Evolutionary conservation across 371 early-diverging fungal genomes (phyloP).

Genomic region (Saksenaea vasiformis): DNA sequence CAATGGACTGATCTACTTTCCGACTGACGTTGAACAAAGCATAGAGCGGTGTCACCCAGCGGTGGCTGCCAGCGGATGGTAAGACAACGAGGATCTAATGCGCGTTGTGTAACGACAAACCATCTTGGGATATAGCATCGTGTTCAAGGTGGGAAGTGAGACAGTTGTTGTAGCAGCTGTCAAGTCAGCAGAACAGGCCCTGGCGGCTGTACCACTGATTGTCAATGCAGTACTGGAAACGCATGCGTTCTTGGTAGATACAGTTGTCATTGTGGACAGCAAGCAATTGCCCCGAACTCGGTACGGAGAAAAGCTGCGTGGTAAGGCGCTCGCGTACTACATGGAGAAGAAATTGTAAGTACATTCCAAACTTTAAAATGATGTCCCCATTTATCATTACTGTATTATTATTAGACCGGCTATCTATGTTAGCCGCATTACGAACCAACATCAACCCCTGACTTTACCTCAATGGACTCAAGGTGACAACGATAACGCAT

Average conservation of each 20-base stretch:
- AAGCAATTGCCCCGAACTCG: slow-evolving; percentile 63
- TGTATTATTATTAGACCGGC: slow-evolving; percentile 19
- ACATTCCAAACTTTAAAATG: neutral
- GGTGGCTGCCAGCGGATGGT: slow-evolving; percentile 56
- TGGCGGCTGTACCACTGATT: slow-evolving; percentile 58
- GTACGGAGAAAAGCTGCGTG: slow-evolving; percentile 63
- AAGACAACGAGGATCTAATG: neutral
- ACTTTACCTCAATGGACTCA: slow-evolving; percentile 37
- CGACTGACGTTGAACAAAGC: slow-evolving; percentile 72
- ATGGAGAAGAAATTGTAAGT: slow-evolving; percentile 38
- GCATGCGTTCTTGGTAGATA: slow-evolving; percentile 75
- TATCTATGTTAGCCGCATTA: slow-evolving; percentile 46
- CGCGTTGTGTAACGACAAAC: neutral
- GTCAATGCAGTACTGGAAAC: slow-evolving; percentile 72
- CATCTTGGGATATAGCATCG: slow-evolving; percentile 31
- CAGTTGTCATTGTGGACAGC: slow-evolving; percentile 66
- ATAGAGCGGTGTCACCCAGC: slow-evolving; percentile 65
- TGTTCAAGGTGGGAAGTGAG: slow-evolving; percentile 55
- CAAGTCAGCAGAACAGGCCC: slow-evolving; percentile 49
- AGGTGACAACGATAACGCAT: slow-evolving; percentile 31
- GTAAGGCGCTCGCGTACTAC: slow-evolving; percentile 38
- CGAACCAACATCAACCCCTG: slow-evolving; percentile 38
- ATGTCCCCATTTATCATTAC: neutral
- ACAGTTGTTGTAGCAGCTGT: slow-evolving; percentile 56
- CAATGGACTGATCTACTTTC: slow-evolving; percentile 73